Percentiles rank a stretch among this genome's conserved stretches.
phyloP scores from a whole-genome alignment of 768 basidiomycete genomes.

The Leccinum fibrillosum region DNA sequence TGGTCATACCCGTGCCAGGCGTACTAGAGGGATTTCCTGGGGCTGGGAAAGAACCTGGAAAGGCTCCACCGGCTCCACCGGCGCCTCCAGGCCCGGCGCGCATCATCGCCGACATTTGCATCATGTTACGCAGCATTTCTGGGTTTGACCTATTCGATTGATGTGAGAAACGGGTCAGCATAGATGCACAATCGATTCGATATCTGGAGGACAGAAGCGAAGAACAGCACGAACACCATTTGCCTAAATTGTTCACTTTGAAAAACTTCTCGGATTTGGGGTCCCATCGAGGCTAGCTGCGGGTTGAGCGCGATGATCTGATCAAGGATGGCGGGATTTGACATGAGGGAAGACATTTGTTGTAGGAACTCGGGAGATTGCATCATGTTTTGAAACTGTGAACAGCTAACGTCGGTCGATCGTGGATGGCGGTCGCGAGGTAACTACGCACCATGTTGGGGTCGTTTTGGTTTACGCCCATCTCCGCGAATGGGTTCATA shows the following conservation, averaged over 20 bases:
- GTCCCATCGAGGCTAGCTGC: constrained; percentile 68
- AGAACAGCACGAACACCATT: constrained; percentile 54
- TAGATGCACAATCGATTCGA: neutral
- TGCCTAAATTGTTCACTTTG: constrained; percentile 72
- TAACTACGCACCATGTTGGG: constrained; percentile 78
- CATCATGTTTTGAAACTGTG: constrained; percentile 80
- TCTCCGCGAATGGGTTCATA: constrained; percentile 87
- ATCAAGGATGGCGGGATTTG: constrained; percentile 85
- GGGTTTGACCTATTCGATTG: constrained; percentile 60
- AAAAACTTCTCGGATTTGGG: constrained; percentile 76
- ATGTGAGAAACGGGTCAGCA: neutral
- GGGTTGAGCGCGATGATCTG: constrained; percentile 83
- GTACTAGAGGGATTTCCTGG: constrained; percentile 50
- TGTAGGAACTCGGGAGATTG: constrained; percentile 80
- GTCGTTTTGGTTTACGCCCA: constrained; percentile 90
- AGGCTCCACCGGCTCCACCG: constrained; percentile 32
- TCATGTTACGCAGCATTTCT: constrained; percentile 67
- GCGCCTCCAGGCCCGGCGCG: constrained; percentile 34
- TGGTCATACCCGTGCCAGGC: constrained; percentile 14
- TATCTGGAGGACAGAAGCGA: neutral
- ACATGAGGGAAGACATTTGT: constrained; percentile 85
- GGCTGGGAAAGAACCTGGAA: constrained; percentile 47
- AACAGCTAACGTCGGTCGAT: neutral
- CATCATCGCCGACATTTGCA: constrained; percentile 59
- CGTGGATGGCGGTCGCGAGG: neutral